These are phyloP conservation scores for Petrea volubilis DNA, from an alignment of 257 asterid species.

Conservation along the genomic window DNA sequence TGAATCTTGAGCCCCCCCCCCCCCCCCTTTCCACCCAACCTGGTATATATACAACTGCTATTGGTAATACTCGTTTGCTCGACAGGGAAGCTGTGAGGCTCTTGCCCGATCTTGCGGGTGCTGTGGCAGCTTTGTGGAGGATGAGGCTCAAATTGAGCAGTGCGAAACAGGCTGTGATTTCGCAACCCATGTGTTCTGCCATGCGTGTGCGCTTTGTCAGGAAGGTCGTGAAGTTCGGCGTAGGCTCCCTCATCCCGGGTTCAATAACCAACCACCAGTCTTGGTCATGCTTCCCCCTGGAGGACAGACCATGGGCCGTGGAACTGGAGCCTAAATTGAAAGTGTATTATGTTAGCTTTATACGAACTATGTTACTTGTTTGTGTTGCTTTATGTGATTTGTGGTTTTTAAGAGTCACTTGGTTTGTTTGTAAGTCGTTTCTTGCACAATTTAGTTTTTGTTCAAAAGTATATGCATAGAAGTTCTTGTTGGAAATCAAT, in stretches of 20 bases:
- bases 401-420: neutral
- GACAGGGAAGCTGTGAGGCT: conserved; percentile 89
- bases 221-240: conserved; percentile 99
- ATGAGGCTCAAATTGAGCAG: conserved; percentile 78
- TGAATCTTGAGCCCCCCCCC: no score
- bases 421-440: neutral
- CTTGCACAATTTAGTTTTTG: neutral
- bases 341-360: neutral
- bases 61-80: no score
- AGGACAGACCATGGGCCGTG: conserved; percentile 81
- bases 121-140: conserved; percentile 60
- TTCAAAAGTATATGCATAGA: neutral
- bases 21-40: no score
- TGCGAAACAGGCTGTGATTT: conserved; percentile 82
- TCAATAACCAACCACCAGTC: conserved; percentile 62
- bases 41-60: no score
- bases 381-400: conserved; percentile 11
- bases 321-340: conserved; percentile 26
- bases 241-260: conserved; percentile 86
- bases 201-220: conserved; percentile 91
- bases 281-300: conserved; percentile 76
- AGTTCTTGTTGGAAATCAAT: neutral
- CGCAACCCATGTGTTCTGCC: conserved; percentile 82
- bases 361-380: neutral
- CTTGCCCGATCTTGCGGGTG: conserved; percentile 70